These are phyloP conservation scores for Tulasnella calospora DNA, from an alignment of 768 basidiomycete species.

Conservation along the genomic window DNA sequence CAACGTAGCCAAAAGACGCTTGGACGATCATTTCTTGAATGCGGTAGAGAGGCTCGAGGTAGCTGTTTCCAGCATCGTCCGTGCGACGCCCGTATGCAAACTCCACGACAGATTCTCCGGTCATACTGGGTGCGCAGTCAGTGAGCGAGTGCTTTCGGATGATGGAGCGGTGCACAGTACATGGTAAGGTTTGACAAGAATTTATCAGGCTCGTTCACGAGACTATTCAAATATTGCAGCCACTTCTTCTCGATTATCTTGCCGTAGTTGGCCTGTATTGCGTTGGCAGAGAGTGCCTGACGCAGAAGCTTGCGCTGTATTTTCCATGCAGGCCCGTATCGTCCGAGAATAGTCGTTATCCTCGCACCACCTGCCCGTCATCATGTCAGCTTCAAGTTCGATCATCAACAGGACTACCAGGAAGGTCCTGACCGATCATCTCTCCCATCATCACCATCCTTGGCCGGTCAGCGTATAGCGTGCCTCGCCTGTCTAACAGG, in stretches of 20 bases:
- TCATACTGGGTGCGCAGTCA: not conserved
- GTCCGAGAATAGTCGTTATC: not conserved
- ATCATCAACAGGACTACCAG: too few species aligned
- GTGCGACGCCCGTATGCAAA: not conserved
- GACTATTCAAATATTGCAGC: not conserved
- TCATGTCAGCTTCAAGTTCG: not conserved
- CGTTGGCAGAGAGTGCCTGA: not conserved
- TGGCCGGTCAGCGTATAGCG: slow-evolving; percentile 29
- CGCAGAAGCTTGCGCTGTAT: not conserved
- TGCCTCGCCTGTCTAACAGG: slow-evolving; percentile 28
- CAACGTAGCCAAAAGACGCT: slow-evolving; percentile 15
- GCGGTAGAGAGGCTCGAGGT: not conserved
- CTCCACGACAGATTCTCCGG: not conserved
- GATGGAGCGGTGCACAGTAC: not conserved
- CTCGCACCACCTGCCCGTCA: not conserved
- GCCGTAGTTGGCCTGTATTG: not conserved
- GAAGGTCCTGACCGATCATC: not conserved
- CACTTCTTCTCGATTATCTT: not conserved
- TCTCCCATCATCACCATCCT: slow-evolving; percentile 26
- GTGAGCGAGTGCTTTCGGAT: not conserved
- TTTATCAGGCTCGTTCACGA: not conserved
- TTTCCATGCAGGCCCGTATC: not conserved
- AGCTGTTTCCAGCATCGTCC: not conserved
- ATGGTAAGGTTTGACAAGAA: not conserved
- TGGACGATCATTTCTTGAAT: slow-evolving; percentile 14